Base-by-base conservation (phyloP, 179 eudicot species). In the Nepenthes alata region DNA sequence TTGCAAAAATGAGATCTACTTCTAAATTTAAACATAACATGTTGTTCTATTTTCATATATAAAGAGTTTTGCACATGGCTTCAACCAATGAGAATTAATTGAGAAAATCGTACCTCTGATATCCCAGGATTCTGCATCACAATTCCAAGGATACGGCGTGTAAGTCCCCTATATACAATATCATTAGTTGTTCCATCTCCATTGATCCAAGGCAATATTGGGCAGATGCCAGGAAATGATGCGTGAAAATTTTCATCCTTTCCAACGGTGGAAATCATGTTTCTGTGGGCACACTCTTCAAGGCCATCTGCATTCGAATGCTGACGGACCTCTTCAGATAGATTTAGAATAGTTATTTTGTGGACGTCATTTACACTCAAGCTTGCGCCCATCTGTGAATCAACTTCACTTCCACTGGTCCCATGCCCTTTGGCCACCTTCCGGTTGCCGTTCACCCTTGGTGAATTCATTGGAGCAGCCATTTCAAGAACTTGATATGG, bases 111-210 rank as follows among this genome's bases (percentile, higher is more conserved):
- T 79, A 89, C 98, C 98, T 93, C 96, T 58, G 81, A 74, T 47
- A 93, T 89, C 25, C 88, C 96, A n/a, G 98, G 98, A 75, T 85
- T 78, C 79, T 85, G 98, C 86, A 82, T 81, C 70, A 83, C 87
- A 64, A 85, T 77, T 38, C 90, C 95, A 64, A 93, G 85, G 47
- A 89, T 67, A 65, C 95, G 84, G n/a, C 98, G 95, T 58, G 79
- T 70, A 53, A 89, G 96, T 63, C 95, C 90, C 74, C 72, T 83
- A 75, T 80, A 79, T 34, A 93, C 89, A 73, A 75, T 66, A 48
- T 68, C 66, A 78, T 93, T 93, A 55, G 76, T 64, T 66, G 88
- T 83, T 69, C 96, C 96, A 72, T 93, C 96, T 15, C 96, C 98
- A 70, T 89, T 93, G 51, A 93, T 65, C 96, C 98, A 93, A 65